Conservation (phyloP, 2,329 filamentous ascomycete species). For the Ophiosphaerella narmari region DNA sequence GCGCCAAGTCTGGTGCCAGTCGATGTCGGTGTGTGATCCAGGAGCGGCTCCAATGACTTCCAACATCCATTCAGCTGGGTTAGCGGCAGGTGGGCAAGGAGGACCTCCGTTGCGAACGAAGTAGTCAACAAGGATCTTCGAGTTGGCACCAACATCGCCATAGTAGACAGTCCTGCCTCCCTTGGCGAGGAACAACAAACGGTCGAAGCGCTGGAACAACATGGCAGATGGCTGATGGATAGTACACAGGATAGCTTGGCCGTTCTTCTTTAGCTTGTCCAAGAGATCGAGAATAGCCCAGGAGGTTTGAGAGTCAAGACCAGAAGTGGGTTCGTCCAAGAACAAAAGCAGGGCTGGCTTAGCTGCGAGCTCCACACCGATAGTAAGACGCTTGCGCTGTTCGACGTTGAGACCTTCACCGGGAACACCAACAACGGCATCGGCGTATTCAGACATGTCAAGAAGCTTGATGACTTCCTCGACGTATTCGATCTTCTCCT, state of each 20-base stretch:
- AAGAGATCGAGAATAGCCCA: slow-evolving; percentile 90
- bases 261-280: slow-evolving; percentile 85
- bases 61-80: slow-evolving; percentile 83
- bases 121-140: slow-evolving; percentile 69
- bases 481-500: slow-evolving; percentile 85
- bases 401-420: slow-evolving; percentile 76
- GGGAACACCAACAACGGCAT: slow-evolving; percentile 87
- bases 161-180: slow-evolving; percentile 83
- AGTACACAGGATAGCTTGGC: slow-evolving; percentile 86
- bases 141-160: slow-evolving; percentile 75
- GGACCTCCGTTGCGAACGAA: slow-evolving; percentile 74
- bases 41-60: slow-evolving; percentile 60
- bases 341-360: slow-evolving; percentile 90
- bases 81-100: slow-evolving; percentile 68
- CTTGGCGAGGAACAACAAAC: slow-evolving; percentile 75
- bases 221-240: slow-evolving; percentile 97
- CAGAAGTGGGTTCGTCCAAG: slow-evolving; percentile 92
- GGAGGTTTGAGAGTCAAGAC: slow-evolving; percentile 89
- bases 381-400: slow-evolving; percentile 78
- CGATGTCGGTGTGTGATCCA: slow-evolving; percentile 54
- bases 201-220: slow-evolving; percentile 89
- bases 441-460: slow-evolving; percentile 88
- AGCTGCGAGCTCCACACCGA: slow-evolving; percentile 93
- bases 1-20: slow-evolving; percentile 57
- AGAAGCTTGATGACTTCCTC: slow-evolving; percentile 88